Conservation (phyloP, 2,329 filamentous ascomycete species). For the Beauveria sp. region DNA sequence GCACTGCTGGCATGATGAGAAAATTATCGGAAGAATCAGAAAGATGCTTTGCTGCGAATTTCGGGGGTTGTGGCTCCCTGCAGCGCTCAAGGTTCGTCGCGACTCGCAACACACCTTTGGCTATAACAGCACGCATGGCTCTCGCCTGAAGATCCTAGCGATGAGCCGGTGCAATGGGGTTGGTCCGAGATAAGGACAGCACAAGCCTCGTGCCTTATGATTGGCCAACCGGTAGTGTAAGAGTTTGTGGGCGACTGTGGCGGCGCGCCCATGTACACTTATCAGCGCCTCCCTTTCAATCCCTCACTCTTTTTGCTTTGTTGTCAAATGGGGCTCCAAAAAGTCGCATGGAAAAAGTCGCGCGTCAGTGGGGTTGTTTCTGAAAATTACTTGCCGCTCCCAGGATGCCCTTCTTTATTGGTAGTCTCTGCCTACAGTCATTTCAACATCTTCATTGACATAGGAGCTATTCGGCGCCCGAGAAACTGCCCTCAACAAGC, state of each 20-base stretch:
- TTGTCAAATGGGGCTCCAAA: too few species aligned
- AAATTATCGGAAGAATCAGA: too few species aligned
- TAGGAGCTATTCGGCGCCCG: too few species aligned
- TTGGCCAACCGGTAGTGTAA: not conserved
- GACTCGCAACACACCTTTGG: not conserved
- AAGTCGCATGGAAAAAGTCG: not conserved
- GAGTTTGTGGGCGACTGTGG: not conserved
- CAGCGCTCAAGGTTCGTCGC: not conserved
- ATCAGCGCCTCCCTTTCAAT: not conserved
- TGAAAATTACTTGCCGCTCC: not conserved
- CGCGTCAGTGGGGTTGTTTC: not conserved
- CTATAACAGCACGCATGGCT: not conserved
- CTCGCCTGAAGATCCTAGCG: slow-evolving; percentile 5
- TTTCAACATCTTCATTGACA: not conserved
- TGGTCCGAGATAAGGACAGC: slow-evolving; percentile 10
- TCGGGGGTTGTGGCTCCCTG: too few species aligned
- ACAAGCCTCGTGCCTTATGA: not conserved
- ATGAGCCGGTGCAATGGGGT: slow-evolving; percentile 11
- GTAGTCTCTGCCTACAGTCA: not conserved
- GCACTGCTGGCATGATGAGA: too few species aligned
- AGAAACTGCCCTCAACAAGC: too few species aligned
- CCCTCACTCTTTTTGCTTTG: not conserved
- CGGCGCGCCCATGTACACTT: not conserved
- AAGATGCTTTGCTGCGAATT: too few species aligned
- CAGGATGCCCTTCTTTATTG: not conserved